Percentiles rank a stretch among this genome's conserved stretches.
phyloP scores from a whole-genome alignment of 1,284 basidiomycete genomes.

The Testicularia cyperi region DNA sequence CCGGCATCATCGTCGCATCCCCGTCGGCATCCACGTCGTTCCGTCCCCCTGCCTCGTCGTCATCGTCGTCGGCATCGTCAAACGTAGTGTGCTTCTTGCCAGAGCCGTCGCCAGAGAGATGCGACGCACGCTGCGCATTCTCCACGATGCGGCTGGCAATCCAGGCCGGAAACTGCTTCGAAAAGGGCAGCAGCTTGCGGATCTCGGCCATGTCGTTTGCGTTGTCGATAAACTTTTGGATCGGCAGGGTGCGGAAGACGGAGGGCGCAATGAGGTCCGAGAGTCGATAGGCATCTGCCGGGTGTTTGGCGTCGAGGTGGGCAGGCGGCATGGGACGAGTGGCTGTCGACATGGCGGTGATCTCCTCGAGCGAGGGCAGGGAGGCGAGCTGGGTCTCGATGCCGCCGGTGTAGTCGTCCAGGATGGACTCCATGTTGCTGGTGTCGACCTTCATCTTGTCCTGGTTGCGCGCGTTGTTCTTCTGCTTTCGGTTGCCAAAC shows the following conservation, averaged over 20 bases:
- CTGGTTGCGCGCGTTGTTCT: slow-evolving; percentile 50
- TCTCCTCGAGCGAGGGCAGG: slow-evolving; percentile 37
- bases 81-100: slow-evolving; percentile 24
- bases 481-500: slow-evolving; percentile 58
- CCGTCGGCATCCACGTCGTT: slow-evolving; percentile 1
- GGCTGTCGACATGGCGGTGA: slow-evolving; percentile 37
- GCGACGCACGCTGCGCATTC: slow-evolving; percentile 32
- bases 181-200: slow-evolving; percentile 21
- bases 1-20: slow-evolving; percentile 30
- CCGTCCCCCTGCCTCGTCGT: background rate
- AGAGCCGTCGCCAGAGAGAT: slow-evolving; percentile 9
- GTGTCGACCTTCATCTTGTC: slow-evolving; percentile 60
- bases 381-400: slow-evolving; percentile 44
- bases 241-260: slow-evolving; percentile 37
- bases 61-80: slow-evolving; percentile 21
- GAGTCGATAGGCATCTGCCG: slow-evolving; percentile 52
- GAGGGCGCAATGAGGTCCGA: slow-evolving; percentile 40
- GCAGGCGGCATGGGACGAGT: slow-evolving; percentile 50
- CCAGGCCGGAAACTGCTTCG: slow-evolving; percentile 32
- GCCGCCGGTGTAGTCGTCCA: slow-evolving; percentile 47
- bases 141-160: slow-evolving; percentile 30
- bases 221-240: slow-evolving; percentile 33
- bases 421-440: slow-evolving; percentile 50
- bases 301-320: slow-evolving; percentile 48
- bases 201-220: slow-evolving; percentile 17